Evolutionary conservation across 768 basidiomycete species (phyloP), one percentile per base, ranked within the genome.

Genomic region (Mycena maculata): DNA sequence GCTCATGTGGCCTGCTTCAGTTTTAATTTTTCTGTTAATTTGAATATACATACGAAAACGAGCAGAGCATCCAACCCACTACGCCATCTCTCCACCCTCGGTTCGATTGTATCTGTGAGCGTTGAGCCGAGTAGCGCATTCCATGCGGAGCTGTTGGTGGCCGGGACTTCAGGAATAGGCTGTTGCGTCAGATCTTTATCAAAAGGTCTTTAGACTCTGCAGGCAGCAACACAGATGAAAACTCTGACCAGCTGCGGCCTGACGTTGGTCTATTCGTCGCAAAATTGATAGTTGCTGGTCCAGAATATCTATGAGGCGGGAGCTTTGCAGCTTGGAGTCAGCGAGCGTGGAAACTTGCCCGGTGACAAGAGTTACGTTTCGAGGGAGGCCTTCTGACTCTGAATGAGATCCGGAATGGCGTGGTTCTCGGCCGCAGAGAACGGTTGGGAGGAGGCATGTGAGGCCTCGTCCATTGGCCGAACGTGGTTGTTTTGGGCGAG

Each of bases 141-240:
- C 55, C 55, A 57, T 18, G 55, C 55, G 28, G 55, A 41, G 28
- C 55, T 57, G 42, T 22, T 57, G 18, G 41, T 42, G 4, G 55
- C 55, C 18, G 55, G 55, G 18, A 57, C 55, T 18, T 57, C 55
- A 27, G 55, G 55, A 4, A 57, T 57, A 42, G 55, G 55, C 22
- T 57, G 55, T 27, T 44, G 55, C 25, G 55, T 30, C 9, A 57
- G 41, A 57, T 57, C 55, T 57, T 20, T n/a, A 18, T 27, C 20
- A 22, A 41, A 27, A 1, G 30, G 11, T n/a, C 16, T 49, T 18
- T 11, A 22, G 10, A 28, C 4, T 18, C 11, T 8, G 7, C 10
- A 4, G 48, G 30, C 27, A 18, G 48, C 23, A 22, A 48, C 5
- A 5, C 25, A 8, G 25, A 48, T 31, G 2, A 20, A 36, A 13